Evolutionary conservation across 257 asterid genomes (phyloP).

Genomic region (Solanum boliviense): DNA sequence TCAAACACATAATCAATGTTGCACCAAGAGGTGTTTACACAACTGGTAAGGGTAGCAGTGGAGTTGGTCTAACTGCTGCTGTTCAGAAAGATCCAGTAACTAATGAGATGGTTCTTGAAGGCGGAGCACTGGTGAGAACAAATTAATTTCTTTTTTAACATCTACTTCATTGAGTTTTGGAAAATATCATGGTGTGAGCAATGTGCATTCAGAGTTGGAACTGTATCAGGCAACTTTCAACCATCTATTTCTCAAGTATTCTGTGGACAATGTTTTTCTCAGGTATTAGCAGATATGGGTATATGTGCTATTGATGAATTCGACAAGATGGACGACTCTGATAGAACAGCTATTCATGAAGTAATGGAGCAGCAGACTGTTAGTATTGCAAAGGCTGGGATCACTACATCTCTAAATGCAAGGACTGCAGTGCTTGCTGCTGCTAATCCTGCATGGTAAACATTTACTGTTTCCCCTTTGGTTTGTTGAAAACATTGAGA

Average conservation of each 20-base stretch:
- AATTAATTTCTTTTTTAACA: neutral
- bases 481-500: slow-evolving; percentile 3
- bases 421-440: slow-evolving; percentile 98
- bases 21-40: slow-evolving; percentile 96
- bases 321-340: slow-evolving; percentile 97
- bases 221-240: neutral
- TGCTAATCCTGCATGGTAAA: slow-evolving; percentile 98
- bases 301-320: slow-evolving; percentile 98
- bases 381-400: slow-evolving; percentile 98
- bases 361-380: slow-evolving; percentile 99
- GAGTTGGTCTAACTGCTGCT: slow-evolving; percentile 99
- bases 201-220: neutral
- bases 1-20: slow-evolving; percentile 90
- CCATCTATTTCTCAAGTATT: neutral
- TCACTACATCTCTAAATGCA: slow-evolving; percentile 96
- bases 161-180: neutral
- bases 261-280: slow-evolving; percentile 3
- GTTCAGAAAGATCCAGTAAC: slow-evolving; percentile 98
- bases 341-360: slow-evolving; percentile 96
- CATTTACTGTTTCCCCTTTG: neutral
- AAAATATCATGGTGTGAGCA: neutral
- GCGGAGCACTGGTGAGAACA: slow-evolving; percentile 89
- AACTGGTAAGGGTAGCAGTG: slow-evolving; percentile 98
- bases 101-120: slow-evolving; percentile 95
- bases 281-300: slow-evolving; percentile 99